Base-by-base conservation (phyloP, 2,329 filamentous ascomycete genomes). In the Colletotrichum tropicale region DNA sequence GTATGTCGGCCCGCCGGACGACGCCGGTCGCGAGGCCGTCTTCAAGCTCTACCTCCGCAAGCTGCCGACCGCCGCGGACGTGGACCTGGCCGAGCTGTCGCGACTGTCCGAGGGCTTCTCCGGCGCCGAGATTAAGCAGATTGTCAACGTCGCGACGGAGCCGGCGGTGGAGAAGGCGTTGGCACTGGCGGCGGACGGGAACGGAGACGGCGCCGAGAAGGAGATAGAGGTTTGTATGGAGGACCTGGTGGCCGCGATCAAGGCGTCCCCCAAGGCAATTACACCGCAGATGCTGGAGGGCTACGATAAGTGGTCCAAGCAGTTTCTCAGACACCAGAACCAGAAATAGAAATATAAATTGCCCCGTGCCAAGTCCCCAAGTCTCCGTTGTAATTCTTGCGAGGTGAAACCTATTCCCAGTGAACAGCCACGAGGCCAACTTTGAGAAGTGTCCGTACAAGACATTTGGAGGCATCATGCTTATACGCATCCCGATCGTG, bases 1-100 rank as follows among this genome's bases (percentile, higher is more conserved):
- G 61, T 98, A 98, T 83, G 95, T 98, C 58, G 94, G 95, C 0
- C 94, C 95, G 5, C 96, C 96, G 0, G 93, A 95, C 80, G 85
- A 89, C 61, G 87, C 91, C 9, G 95, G 95, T 0, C 90, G 96
- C 10, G 91, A 90, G 81, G 94, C 95, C 78, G 96, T 98, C 70
- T 89, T 98, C 71, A 84, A 87, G 18, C 93, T 95, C 68, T 92
- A 94, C 81, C 90, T 93, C 2, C 86, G 87, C 32, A 91, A 90
- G 71, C 89, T 94, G 67, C 87, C 90, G 26, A 86, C 95, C 62
- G 83, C 85, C 2, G 81, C 86, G 0, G 93, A 95, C 70, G 91
- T 98, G 16, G 91, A 95, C 80, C 83, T 95, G 10, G 85, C 88
- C 1, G 86, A 88, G 65, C 85, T 98, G 34, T 94, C 94, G 7